phyloP scores from a whole-genome alignment of 345 rosid genomes.

The Populus ilicifolia region DNA sequence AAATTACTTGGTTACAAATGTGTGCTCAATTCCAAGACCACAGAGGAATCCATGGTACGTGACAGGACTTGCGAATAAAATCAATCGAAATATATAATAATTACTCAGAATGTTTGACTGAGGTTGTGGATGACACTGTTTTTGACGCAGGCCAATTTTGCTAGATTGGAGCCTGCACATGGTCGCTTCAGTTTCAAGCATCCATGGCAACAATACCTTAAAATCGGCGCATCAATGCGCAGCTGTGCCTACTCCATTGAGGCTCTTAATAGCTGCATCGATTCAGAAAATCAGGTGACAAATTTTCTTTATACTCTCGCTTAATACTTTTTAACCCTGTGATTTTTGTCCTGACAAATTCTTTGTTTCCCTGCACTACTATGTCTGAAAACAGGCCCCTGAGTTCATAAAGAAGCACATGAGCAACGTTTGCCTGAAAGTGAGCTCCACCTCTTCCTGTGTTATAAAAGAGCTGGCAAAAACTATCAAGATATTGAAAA shows the following conservation, averaged over 20 bases:
- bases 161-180: conserved; percentile 56
- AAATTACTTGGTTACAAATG: conserved; percentile 37
- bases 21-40: conserved; percentile 41
- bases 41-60: conserved; percentile 49
- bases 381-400: conserved; percentile 26
- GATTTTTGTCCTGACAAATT: background rate
- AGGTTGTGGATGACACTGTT: background rate
- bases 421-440: conserved; percentile 23
- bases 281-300: conserved; percentile 34
- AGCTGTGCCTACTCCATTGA: conserved; percentile 42
- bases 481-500: conserved; percentile 33
- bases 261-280: conserved; percentile 32
- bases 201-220: conserved; percentile 54
- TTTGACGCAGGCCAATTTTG: conserved; percentile 35
- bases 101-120: background rate
- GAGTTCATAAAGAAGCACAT: conserved; percentile 37
- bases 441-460: conserved; percentile 35
- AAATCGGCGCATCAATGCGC: conserved; percentile 40
- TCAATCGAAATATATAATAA: background rate
- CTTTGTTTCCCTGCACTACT: background rate
- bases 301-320: background rate
- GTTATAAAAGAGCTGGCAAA: conserved; percentile 32
- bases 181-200: conserved; percentile 45
- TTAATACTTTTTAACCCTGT: background rate
- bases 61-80: background rate